Evolutionary conservation across 1,139 yeast species (phyloP), one percentile per base, ranked within the genome.

Genomic region (Wickerhamiella infanticola): DNA sequence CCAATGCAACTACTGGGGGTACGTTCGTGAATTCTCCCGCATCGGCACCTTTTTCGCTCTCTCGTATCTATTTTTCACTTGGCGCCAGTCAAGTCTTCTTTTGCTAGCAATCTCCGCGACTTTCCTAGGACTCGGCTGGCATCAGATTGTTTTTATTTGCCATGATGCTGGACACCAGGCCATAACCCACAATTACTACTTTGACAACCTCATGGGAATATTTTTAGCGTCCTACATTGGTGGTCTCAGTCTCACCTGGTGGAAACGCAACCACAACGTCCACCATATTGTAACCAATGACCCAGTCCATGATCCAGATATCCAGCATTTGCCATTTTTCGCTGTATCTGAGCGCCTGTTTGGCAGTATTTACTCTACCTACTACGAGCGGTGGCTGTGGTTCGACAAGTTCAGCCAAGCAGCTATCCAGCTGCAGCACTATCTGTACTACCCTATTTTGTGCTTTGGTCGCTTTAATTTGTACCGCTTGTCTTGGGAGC

Each of bases 241-340:
- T n/a, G 95, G 95, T 0, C 67, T 85, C 45, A 82, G 94, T 45
- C 62, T 84, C 37, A 94, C 95, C 1, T 85, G 95, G 95, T 85
- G 95, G 95, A 86, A 85, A 57, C 70, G 90, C 45, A 85, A 82
- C 62, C 95, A 85, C 62, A 85, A 85, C 60, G 94, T 85, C 24
- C 95, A 86, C 60, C 95, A 85, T 62, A 65, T 85, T 47, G 72
- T 85, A 46, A 81, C 95, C 13, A 85, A 85, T 61, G 95, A 85
- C 58, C 95, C 95, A 0, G 80, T 81, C 1, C 95, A 85, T 60
- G 95, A 86, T 58, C 95, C 95, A 0, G 95, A 85, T 64, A 86
- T 85, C 58, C 95, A 86, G 62, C 95, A 85, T 63, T 63, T 85
- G 52, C 95, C 95, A 1, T 85, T 85, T 57, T 85, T 85, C 60